Evolutionary conservation across 2,329 filamentous ascomycete species (phyloP).

Genomic region (Aspergillus sp.): DNA sequence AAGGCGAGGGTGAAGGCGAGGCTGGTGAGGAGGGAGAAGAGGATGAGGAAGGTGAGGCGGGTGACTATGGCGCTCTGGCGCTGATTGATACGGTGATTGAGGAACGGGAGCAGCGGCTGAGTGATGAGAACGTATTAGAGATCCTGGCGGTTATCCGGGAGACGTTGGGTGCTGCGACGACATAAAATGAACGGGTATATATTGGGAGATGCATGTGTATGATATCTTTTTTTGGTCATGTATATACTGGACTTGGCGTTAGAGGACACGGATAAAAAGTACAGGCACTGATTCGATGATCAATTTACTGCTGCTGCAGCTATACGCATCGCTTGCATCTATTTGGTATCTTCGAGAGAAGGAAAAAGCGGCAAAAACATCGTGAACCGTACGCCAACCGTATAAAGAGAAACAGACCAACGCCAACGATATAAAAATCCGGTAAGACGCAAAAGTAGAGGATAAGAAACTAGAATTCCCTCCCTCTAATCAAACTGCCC

Average conservation of each 20-base stretch:
- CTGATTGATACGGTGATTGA: conserved; percentile 44
- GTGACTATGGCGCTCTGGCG: conserved; percentile 37
- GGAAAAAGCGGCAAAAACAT: background rate
- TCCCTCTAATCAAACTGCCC: conserved; percentile 38
- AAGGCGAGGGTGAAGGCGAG: conserved; percentile 16
- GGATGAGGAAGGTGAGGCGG: conserved; percentile 26
- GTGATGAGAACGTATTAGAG: conserved; percentile 35
- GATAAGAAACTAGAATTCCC: conserved; percentile 18
- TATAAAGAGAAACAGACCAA: background rate
- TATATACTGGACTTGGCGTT: conserved; percentile 1
- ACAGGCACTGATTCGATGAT: background rate
- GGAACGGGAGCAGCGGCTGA: conserved; percentile 42
- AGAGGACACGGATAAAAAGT: background rate
- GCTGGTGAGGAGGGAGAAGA: conserved; percentile 17
- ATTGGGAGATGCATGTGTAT: background rate
- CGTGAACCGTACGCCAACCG: conserved; percentile 6
- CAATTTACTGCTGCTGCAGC: background rate
- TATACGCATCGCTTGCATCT: conserved; percentile 1
- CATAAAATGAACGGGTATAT: background rate
- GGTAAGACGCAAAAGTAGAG: background rate
- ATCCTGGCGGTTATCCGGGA: conserved; percentile 39
- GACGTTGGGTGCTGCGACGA: conserved; percentile 22
- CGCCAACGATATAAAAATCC: conserved; percentile 2
- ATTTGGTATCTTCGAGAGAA: conserved; percentile 11
- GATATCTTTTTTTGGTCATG: background rate